phyloP scores from a whole-genome alignment of 768 basidiomycete genomes.

The Agaricus sinodeliciosus region DNA sequence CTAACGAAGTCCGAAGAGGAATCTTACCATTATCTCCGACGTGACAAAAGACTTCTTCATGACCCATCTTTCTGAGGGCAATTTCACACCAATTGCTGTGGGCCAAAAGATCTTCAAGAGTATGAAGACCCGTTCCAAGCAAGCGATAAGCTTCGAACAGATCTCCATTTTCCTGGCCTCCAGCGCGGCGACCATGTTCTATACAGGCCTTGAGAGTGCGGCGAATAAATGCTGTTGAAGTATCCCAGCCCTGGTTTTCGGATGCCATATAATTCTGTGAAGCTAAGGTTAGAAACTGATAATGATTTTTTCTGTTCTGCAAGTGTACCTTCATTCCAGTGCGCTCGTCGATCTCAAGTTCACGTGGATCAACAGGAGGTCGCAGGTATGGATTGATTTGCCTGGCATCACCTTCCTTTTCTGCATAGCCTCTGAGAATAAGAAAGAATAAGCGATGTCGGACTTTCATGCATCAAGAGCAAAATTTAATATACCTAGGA shows the following conservation, averaged over 20 bases:
- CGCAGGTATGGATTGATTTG: conserved; percentile 65
- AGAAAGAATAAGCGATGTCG: not conserved
- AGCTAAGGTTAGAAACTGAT: not conserved
- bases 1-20: not conserved
- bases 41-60: conserved; percentile 70
- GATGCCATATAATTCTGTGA: conserved; percentile 74
- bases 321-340: conserved; percentile 70
- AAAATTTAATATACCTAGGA: conserved; percentile 41
- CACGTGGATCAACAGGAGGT: conserved; percentile 63
- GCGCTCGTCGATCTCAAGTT: conserved; percentile 68
- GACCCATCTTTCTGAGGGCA: conserved; percentile 60
- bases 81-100: conserved; percentile 82
- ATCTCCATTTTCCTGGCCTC: conserved; percentile 46
- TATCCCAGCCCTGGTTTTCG: conserved; percentile 62
- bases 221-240: conserved; percentile 62
- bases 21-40: conserved; percentile 56
- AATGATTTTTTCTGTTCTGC: not conserved
- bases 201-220: conserved; percentile 62
- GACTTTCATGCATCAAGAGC: not conserved
- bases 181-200: conserved; percentile 52
- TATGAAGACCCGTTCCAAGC: conserved; percentile 62
- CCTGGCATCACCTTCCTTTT: conserved; percentile 65
- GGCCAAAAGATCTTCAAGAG: conserved; percentile 69
- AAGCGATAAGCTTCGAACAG: conserved; percentile 66
- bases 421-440: conserved; percentile 52